Base-by-base conservation (phyloP, 306 rosid species). In the Fragaria ananassa region DNA sequence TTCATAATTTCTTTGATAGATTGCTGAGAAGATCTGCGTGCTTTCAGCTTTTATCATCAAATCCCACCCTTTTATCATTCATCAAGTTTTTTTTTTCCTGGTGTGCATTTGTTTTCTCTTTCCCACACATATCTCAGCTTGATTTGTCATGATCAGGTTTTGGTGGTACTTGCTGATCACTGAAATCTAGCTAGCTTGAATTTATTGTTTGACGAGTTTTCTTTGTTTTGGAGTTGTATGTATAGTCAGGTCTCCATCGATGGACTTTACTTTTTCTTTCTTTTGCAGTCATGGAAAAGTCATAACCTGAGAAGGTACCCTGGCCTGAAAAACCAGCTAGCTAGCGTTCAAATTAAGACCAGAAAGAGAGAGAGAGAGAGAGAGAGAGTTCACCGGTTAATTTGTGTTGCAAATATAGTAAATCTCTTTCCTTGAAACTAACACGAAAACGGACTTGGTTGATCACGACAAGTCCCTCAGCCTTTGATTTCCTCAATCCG, bases 231-330 rank as follows among this genome's bases (percentile, higher is more conserved):
- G 63, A 64, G 69, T 35, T 64, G 72, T 53, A 70, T 56, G 45
- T 77, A 70, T 41, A 68, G 96, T 92, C 86, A 89, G 62, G 97
- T 92, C 98, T 88, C 92, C 87, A 90, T 92, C 89, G 80, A 68
- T 62, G 83, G 89, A 83, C 88, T 72, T 77, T 80, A 74, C 68
- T 54, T 79, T 85, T 84, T 51, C 13, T 78, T 83, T 88, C 86
- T 88, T 86, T 87, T 89, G 74, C 93, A 86, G 97, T 92, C 85
- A 88, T 82, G 76, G 78, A 83, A 88, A 90, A 90, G 96, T 86
- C 89, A 83, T 88, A 78, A 56, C 81, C 79, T 65, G 70, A 37
- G 78, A 81, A 76, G 77, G 81, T 44, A 44, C 14, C 56, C 76
- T 86, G 35, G 66, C 53, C 80, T 86, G 51, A 78, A 75, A 67